Percentiles rank a stretch among this genome's conserved stretches.
These are phyloP conservation scores for Spencermartinsiella ligniputridi DNA, from an alignment of 1,139 yeast species.

Conservation along the genomic window DNA sequence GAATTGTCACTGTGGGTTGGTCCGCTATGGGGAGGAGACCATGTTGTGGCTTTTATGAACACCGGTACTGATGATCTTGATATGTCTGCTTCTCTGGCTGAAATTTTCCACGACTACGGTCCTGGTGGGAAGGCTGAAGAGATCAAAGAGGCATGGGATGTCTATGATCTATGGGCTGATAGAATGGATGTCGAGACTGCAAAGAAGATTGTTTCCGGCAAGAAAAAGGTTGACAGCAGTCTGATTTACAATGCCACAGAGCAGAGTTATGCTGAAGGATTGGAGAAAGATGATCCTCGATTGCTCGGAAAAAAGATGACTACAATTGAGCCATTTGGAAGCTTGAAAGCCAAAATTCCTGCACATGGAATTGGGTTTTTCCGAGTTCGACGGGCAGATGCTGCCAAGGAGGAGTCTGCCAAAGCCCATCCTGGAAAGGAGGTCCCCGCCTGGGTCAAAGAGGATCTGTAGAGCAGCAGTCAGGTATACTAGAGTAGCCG, in stretches of 20 bases:
- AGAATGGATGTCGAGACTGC: constrained; percentile 11
- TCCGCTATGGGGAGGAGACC: constrained; percentile 21
- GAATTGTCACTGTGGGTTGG: constrained; percentile 24
- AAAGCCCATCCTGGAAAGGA: too few relatives aligned
- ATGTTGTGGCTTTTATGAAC: constrained; percentile 26
- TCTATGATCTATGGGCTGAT: constrained; percentile 21
- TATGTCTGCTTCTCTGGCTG: constrained; percentile 21
- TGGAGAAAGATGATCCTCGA: constrained; percentile 6
- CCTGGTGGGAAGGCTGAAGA: constrained; percentile 9
- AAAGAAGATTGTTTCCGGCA: constrained; percentile 6
- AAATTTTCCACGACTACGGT: constrained; percentile 22
- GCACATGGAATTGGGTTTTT: constrained; percentile 12
- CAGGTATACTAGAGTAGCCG: too few relatives aligned
- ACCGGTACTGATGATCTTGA: constrained; percentile 19
- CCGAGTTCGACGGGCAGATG: constrained; percentile 6
- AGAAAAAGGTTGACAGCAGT: neutral
- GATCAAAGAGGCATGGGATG: constrained; percentile 11
- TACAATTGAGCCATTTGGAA: constrained; percentile 8
- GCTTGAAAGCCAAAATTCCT: constrained; percentile 6
- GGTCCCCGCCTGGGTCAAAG: neutral
- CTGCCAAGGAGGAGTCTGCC: too few relatives aligned
- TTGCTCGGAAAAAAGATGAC: constrained; percentile 11
- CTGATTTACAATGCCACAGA: constrained; percentile 10
- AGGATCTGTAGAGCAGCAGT: neutral
- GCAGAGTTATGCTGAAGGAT: constrained; percentile 11